Base-by-base conservation (phyloP, 257 asterid species). In the Lycium ferocissimum region DNA sequence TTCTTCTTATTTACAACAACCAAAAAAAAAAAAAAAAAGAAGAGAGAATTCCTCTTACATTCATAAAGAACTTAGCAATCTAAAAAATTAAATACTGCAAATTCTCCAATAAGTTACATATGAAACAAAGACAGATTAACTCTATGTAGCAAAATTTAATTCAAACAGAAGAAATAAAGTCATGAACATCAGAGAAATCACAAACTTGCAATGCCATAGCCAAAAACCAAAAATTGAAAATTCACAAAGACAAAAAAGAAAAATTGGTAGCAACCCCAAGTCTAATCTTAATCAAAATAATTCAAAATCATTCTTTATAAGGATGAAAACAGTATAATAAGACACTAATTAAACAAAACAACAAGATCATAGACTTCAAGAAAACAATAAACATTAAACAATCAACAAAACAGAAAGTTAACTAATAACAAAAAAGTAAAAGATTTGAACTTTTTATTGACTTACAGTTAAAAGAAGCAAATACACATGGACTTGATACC, bases 381-480 rank as follows among this genome's bases (percentile, higher is more conserved):
- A 73, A 73, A 47, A 9, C 9, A 71, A 71, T 17, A 75, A 20
- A 75, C n/a, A 49, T 1, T 75, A 72, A 49, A 47, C 43, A 75
- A 49, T 75, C 81, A 73, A n/a, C 59, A 72, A 73, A 73, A 73
- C 70, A 63, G 38, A 63, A 22, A 63, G 70, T 35, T 63, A 11
- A 40, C 33, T 26, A 40, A 40, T 40, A 40, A 40, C 3, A 40
- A 20, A 33, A 45, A 71, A 71, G 4, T 17, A 43, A 43, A 73
- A 73, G 38, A 45, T 45, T 75, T 49, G 20, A 47, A 49, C 12
- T 73, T 73, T n/a, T 11, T 38, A 73, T 22, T 4, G 56, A 75
- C 81, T 75, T 75, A 75, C 62, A 49, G 43, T 75, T 49, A 49
- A 49, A 75, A 75, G 81, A 75, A 75, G 43, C 81, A 75, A 75